A percentile compares a stretch with the other conserved stretches of the same genome.
phyloP scores from a whole-genome alignment of 2,329 filamentous ascomycete species.

The Aspergillaceae sp. region DNA sequence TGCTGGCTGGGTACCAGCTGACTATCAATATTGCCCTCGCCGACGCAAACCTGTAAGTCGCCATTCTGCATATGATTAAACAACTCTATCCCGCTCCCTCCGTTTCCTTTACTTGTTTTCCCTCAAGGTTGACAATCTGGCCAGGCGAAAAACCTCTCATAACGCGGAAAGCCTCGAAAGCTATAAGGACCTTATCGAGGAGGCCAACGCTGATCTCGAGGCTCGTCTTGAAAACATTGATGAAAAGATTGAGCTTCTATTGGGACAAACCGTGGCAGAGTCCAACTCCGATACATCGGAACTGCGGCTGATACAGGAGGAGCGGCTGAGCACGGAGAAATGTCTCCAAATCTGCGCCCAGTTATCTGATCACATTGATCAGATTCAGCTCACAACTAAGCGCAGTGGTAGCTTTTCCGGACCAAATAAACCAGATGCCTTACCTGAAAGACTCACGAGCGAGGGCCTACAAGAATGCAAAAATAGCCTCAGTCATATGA shows the following conservation, averaged over 20 bases:
- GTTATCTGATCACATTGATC: slow-evolving; percentile 21
- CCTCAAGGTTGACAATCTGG: too few species aligned
- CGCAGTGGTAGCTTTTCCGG: slow-evolving; percentile 7
- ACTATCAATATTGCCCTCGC: slow-evolving; percentile 36
- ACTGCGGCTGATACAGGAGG: slow-evolving; percentile 17
- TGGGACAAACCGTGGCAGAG: slow-evolving; percentile 5
- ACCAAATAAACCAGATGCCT: slow-evolving; percentile 1
- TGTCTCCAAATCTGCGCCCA: slow-evolving; percentile 24
- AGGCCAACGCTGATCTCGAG: too few species aligned
- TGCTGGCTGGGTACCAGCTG: slow-evolving; percentile 36
- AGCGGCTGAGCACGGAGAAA: slow-evolving; percentile 22
- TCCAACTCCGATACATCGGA: slow-evolving; percentile 14
- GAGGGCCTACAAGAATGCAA: slow-evolving; percentile 30
- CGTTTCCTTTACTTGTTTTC: too few species aligned
- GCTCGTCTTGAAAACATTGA: slow-evolving; percentile 18
- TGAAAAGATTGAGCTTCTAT: slow-evolving; percentile 16
- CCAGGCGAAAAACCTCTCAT: too few species aligned
- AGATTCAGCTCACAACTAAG: slow-evolving; percentile 15
- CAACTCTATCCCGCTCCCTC: too few species aligned
- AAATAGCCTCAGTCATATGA: slow-evolving; percentile 19
- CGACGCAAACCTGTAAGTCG: slow-evolving; percentile 34
- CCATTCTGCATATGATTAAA: too few species aligned
- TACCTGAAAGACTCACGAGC: slow-evolving; percentile 22
- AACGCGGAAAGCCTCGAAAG: too few species aligned
- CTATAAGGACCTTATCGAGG: too few species aligned